A percentile compares a stretch with the other conserved stretches of the same genome.
phyloP scores from a whole-genome alignment of 108 stramenopile species.

The Fistulifera solaris region DNA sequence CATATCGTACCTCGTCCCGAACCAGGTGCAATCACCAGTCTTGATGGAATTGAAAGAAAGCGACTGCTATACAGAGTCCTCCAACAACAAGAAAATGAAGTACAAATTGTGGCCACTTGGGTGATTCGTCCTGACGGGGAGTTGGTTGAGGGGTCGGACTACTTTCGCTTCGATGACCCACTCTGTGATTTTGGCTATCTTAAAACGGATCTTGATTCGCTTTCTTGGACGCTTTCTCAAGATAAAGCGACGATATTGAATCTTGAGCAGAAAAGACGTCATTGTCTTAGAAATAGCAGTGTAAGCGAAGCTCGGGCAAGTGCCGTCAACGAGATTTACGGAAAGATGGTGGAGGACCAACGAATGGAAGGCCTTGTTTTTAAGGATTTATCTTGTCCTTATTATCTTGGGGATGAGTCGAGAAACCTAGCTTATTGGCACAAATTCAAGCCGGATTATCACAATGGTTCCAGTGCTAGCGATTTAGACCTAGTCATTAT shows the following conservation, averaged over 20 bases:
- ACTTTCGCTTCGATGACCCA: conserved; percentile 33
- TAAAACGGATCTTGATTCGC: conserved; percentile 43
- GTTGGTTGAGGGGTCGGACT: conserved; percentile 37
- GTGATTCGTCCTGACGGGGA: conserved; percentile 70
- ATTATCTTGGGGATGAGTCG: conserved; percentile 39
- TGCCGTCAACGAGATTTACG: conserved; percentile 51
- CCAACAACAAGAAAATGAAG: conserved; percentile 36
- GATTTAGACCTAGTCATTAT: conserved; percentile 51
- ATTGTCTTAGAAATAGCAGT: conserved; percentile 4
- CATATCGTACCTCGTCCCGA: conserved; percentile 12
- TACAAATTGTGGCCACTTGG: conserved; percentile 49
- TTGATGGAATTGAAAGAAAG: conserved; percentile 48
- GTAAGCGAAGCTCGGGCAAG: conserved; percentile 34
- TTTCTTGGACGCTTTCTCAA: conserved; percentile 14
- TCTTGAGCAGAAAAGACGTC: conserved; percentile 21
- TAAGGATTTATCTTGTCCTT: conserved; percentile 74
- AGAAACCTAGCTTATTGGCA: conserved; percentile 57
- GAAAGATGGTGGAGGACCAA: conserved; percentile 47
- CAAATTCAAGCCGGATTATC: conserved; percentile 63
- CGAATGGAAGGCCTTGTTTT: conserved; percentile 68
- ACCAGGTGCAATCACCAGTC: conserved; percentile 57
- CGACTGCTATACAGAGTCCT: conserved; percentile 57
- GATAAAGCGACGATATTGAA: conserved; percentile 3
- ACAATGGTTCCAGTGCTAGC: conserved; percentile 15
- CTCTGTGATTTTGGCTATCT: conserved; percentile 24